These are phyloP conservation scores for Sechiopsis laciniata DNA, from an alignment of 306 rosid species.

Conservation along the genomic window DNA sequence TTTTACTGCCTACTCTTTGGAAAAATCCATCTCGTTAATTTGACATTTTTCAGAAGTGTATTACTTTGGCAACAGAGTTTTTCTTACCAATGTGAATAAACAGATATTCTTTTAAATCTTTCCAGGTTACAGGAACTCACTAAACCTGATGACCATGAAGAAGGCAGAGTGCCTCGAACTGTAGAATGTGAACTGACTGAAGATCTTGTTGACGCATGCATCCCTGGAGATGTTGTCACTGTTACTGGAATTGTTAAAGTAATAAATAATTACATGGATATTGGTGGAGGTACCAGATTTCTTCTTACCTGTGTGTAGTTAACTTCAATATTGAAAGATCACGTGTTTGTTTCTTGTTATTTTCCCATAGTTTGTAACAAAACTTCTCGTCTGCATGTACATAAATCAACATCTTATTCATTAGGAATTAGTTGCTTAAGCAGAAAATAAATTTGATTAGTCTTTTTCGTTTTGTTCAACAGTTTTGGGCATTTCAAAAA, in stretches of 20 bases:
- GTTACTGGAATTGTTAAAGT: constrained; percentile 85
- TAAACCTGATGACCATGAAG: constrained; percentile 87
- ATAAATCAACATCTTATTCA: not conserved
- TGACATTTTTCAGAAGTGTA: not conserved
- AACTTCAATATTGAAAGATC: not conserved
- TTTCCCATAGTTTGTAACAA: not conserved
- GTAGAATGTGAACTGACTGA: constrained; percentile 88
- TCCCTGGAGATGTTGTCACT: constrained; percentile 95
- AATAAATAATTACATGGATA: constrained; percentile 87
- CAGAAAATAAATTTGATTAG: not conserved
- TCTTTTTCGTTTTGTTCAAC: not conserved
- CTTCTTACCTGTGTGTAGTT: constrained; percentile 16
- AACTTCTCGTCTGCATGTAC: constrained; percentile 11
- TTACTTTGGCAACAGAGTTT: not conserved
- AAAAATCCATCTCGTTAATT: not conserved
- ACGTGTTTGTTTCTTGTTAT: not conserved
- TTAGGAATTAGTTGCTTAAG: not conserved
- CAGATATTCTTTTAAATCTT: constrained; percentile 4
- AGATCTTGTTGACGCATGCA: constrained; percentile 92
- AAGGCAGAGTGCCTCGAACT: constrained; percentile 92
- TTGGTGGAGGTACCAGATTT: constrained; percentile 73
- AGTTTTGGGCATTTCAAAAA: not conserved
- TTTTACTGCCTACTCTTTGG: not conserved
- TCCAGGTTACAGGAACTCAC: constrained; percentile 71
- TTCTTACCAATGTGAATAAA: not conserved